phyloP scores from a whole-genome alignment of 2,329 filamentous ascomycete genomes.

The Sphaerulina musiva region DNA sequence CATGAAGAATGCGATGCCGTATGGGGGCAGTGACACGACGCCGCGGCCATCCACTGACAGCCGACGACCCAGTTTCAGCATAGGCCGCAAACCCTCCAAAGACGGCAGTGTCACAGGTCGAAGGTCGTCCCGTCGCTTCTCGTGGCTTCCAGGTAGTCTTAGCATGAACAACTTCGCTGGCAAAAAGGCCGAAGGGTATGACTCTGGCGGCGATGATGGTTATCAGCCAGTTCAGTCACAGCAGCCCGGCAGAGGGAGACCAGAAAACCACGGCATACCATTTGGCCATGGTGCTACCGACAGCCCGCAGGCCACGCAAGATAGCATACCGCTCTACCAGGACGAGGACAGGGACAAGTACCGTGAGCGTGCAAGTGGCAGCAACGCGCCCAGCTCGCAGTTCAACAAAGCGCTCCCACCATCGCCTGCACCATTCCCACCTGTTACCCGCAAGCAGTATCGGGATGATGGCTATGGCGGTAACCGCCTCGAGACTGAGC shows the following conservation, averaged over 20 bases:
- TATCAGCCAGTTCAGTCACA: slow-evolving; percentile 22
- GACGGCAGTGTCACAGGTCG: slow-evolving; percentile 27
- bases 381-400: slow-evolving; percentile 13
- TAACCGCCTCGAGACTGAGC: slow-evolving; percentile 22
- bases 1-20: slow-evolving; percentile 68
- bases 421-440: slow-evolving; percentile 16
- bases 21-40: slow-evolving; percentile 47
- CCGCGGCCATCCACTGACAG: slow-evolving; percentile 45
- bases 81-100: slow-evolving; percentile 43
- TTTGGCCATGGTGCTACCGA: slow-evolving; percentile 41
- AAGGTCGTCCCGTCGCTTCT: slow-evolving; percentile 44
- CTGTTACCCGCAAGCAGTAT: slow-evolving; percentile 28
- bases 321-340: slow-evolving; percentile 39
- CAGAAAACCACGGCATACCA: slow-evolving; percentile 36
- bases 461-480: slow-evolving; percentile 30
- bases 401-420: slow-evolving; percentile 30
- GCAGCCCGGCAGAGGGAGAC: slow-evolving; percentile 29
- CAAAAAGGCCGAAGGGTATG: slow-evolving; percentile 34
- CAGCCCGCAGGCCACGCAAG: slow-evolving; percentile 41
- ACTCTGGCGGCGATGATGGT: slow-evolving; percentile 29
- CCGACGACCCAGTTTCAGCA: slow-evolving; percentile 46
- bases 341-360: slow-evolving; percentile 33
- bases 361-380: slow-evolving; percentile 15
- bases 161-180: slow-evolving; percentile 39
- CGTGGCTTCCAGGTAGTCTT: slow-evolving; percentile 45